Percentiles rank a stretch among this genome's conserved stretches.
Evolutionary conservation across 1,284 basidiomycete species (phyloP).

Genomic region (Marasmius oreades): DNA sequence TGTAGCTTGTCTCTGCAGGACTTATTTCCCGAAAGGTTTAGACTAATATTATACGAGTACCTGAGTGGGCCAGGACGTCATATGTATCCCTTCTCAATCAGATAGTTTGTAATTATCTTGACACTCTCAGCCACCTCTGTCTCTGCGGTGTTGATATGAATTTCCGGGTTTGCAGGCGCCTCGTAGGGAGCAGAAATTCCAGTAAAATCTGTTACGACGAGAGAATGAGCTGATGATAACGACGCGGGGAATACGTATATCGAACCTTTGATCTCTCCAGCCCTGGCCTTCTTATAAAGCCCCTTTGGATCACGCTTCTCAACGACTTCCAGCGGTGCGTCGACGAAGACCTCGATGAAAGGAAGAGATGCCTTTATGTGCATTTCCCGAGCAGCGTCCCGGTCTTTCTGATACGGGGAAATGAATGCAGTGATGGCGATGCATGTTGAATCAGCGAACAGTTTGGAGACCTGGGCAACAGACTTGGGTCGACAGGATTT

Average conservation of each 20-base stretch:
- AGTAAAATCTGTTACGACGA: constrained; percentile 76
- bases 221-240: background rate
- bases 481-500: background rate
- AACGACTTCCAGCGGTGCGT: constrained; percentile 86
- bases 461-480: constrained; percentile 75
- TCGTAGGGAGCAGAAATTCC: constrained; percentile 98
- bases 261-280: constrained; percentile 93
- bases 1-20: too few species aligned
- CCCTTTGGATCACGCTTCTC: constrained; percentile 97
- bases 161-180: constrained; percentile 80
- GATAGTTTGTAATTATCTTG: constrained; percentile 79
- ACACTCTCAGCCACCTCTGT: constrained; percentile 81
- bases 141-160: constrained; percentile 91
- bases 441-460: constrained; percentile 88
- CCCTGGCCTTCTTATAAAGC: constrained; percentile 94
- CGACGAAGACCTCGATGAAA: constrained; percentile 95
- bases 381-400: constrained; percentile 79
- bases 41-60: too few species aligned
- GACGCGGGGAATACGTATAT: constrained; percentile 6
- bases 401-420: constrained; percentile 93
- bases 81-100: constrained; percentile 61
- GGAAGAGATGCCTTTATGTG: constrained; percentile 73
- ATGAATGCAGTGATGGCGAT: constrained; percentile 96
- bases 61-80: constrained; percentile 16
- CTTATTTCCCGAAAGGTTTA: too few species aligned